Evolutionary conservation across 75 land plant genomes (phyloP).

Genomic region (Chamaecyparis obtusa): DNA sequence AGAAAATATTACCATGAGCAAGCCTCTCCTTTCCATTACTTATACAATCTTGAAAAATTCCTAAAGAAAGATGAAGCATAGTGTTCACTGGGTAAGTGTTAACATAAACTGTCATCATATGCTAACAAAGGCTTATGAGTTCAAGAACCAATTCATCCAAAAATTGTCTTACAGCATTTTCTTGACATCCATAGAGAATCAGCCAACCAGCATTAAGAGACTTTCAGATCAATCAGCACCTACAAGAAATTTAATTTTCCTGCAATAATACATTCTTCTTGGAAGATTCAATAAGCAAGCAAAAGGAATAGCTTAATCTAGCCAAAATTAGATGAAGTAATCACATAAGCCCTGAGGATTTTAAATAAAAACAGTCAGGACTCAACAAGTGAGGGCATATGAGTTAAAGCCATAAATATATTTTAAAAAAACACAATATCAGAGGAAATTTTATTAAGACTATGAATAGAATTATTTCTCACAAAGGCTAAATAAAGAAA

Average conservation of each 20-base stretch:
- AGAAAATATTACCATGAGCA: background rate
- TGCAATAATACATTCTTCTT: background rate
- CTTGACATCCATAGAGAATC: background rate
- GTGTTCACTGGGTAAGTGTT: background rate
- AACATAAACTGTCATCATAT: background rate
- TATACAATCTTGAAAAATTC: background rate
- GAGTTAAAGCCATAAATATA: background rate
- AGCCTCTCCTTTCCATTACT: background rate
- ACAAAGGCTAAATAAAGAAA: background rate
- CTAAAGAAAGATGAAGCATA: background rate
- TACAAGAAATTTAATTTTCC: background rate
- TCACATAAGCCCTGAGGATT: background rate
- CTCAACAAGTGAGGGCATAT: background rate
- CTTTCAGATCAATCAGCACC: background rate
- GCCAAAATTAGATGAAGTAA: background rate
- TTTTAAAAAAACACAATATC: background rate
- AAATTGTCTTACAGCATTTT: background rate
- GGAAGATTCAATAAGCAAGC: background rate
- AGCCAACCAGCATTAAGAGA: background rate
- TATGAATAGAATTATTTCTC: background rate
- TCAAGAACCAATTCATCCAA: background rate
- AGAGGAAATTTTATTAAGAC: background rate
- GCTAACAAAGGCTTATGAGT: background rate
- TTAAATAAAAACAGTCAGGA: background rate
- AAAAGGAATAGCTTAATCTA: background rate